Evolutionary conservation across 495 filamentous ascomycete genomes (phyloP), one percentile per base, ranked within the genome.

Genomic region (Neurospora terricola): DNA sequence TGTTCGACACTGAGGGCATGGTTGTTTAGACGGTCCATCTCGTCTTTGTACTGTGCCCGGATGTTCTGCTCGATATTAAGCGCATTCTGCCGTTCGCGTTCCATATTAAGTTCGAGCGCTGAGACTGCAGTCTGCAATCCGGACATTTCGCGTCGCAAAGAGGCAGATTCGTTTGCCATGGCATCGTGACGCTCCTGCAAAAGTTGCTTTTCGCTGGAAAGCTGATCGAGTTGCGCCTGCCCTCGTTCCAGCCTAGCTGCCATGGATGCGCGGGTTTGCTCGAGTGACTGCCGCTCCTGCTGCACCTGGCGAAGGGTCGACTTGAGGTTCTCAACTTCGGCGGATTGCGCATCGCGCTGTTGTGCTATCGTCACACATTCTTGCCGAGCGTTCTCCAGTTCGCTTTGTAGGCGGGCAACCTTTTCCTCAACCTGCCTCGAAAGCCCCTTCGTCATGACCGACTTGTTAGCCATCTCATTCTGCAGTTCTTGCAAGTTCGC

Each of bases 391-490:
- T 84, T 82, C 54, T 84, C 85, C 16, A 93, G 79, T 74, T 94
- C 90, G 70, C 85, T 81, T 73, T 93, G 88, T 27, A 95, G 83
- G 69, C 87, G 88, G 72, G 86, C 82, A 4, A 87, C 84, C 78
- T 89, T 90, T 72, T 92, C 90, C 76, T 94, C 92, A 21, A 92
- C 87, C 80, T 93, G 92, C 43, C 91, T 87, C 69, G 88, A 90
- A 16, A 93, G 84, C n/a, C 90, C 91, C 78, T 91, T 94, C 37
- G 91, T 91, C 30, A 87, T 90, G 71, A 94, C 86, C 0, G 91
- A 93, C 78, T 93, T 94, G 78, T 94, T 90, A 9, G 90, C 85
- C 85, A 94, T 89, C 75, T 95, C 92, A 66, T 92, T 90, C 69
- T 90, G 90, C 23, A 96, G 80, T 78, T 94, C 85, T 71, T 90